Conservation (phyloP, 495 filamentous ascomycete species). For the Aspergillus haitiensis region DNA sequence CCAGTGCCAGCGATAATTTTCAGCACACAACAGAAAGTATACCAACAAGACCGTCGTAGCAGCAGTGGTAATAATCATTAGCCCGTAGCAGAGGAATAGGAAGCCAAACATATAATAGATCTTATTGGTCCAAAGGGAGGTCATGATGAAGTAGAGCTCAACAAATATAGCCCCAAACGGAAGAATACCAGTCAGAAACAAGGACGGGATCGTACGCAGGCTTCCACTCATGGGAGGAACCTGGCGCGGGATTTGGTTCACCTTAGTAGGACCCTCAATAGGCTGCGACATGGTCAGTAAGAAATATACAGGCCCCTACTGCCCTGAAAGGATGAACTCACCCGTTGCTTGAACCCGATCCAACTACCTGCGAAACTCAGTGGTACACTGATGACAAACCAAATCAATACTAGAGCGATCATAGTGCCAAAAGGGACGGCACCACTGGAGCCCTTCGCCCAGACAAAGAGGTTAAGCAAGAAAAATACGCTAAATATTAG, state of each 20-base stretch:
- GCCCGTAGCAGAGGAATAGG: conserved; percentile 92
- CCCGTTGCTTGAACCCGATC: conserved; percentile 76
- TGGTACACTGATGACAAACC: conserved; percentile 94
- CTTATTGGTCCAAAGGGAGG: conserved; percentile 93
- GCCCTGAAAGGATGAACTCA: conserved; percentile 25
- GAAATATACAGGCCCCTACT: background rate
- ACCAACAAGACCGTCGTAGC: conserved; percentile 89
- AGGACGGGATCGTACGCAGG: conserved; percentile 79
- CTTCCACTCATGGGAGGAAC: conserved; percentile 81
- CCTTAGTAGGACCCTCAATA: conserved; percentile 79
- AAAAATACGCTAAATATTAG: conserved; percentile 90
- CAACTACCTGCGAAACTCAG: conserved; percentile 88
- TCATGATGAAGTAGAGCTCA: conserved; percentile 98
- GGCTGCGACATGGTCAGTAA: conserved; percentile 36
- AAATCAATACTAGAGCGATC: conserved; percentile 88
- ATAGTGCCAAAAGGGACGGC: conserved; percentile 97
- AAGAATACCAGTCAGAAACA: conserved; percentile 84
- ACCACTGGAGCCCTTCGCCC: conserved; percentile 84
- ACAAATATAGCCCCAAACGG: conserved; percentile 97
- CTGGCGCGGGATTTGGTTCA: conserved; percentile 97
- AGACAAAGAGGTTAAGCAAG: conserved; percentile 92
- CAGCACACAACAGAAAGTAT: conserved; percentile 90
- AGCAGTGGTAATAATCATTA: conserved; percentile 95
- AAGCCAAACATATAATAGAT: conserved; percentile 99
- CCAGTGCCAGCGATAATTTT: conserved; percentile 99